These are phyloP conservation scores for Periconia sp. DNA, from an alignment of 2,329 filamentous ascomycete species.

Conservation along the genomic window DNA sequence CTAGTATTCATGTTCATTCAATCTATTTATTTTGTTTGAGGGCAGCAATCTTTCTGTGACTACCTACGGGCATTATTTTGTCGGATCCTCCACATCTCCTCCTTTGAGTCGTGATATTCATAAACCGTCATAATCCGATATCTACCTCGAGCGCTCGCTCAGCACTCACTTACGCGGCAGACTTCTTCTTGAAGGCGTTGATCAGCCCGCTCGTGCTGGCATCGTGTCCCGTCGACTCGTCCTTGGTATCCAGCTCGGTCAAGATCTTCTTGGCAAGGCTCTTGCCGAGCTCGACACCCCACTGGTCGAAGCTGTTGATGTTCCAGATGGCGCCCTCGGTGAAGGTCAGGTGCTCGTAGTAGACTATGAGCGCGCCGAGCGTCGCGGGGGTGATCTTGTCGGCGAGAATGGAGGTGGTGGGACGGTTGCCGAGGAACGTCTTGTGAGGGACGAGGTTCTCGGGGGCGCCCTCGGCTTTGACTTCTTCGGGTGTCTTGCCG, in stretches of 20 bases:
- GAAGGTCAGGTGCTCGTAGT: conserved; percentile 99
- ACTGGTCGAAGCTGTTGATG: conserved; percentile 99
- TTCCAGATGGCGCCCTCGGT: conserved; percentile 98
- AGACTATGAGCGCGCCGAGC: conserved; percentile 92
- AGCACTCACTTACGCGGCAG: conserved; percentile 37
- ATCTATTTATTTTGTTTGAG: no score
- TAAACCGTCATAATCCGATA: background rate
- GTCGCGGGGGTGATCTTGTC: conserved; percentile 92
- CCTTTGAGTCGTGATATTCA: conserved; percentile 4
- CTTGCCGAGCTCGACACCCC: conserved; percentile 99
- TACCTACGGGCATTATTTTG: no score
- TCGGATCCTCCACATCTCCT: background rate
- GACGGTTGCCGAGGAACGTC: conserved; percentile 96
- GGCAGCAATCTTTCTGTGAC: no score
- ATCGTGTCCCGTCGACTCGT: conserved; percentile 75
- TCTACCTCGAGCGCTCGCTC: background rate
- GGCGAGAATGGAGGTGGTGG: conserved; percentile 91
- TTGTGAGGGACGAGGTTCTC: conserved; percentile 91
- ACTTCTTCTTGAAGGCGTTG: conserved; percentile 85
- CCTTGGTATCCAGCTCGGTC: conserved; percentile 78
- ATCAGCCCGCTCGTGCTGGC: conserved; percentile 86
- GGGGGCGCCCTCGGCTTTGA: conserved; percentile 72
- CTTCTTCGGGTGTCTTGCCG: conserved; percentile 79
- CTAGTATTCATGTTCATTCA: no score
- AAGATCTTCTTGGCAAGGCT: conserved; percentile 73